Evolutionary conservation across 73 alveolate species (phyloP).

Genomic region (Loxodes magnus): DNA sequence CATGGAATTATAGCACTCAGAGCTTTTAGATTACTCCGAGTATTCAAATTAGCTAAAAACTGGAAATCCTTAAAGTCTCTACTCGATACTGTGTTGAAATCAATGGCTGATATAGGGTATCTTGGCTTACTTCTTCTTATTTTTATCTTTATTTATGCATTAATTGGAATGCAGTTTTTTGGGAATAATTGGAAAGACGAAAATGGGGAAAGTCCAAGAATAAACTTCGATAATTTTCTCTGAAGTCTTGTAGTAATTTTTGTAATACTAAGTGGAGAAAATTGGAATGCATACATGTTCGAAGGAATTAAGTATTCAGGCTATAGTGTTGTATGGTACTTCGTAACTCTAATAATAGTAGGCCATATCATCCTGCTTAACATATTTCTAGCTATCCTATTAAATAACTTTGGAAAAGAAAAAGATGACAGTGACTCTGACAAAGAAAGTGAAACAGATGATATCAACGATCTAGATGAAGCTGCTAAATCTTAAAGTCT

Average conservation of each 20-base stretch:
- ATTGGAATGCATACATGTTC: constrained; percentile 34
- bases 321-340: constrained; percentile 17
- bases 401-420: constrained; percentile 44
- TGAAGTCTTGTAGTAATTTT: constrained; percentile 39
- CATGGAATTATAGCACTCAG: constrained; percentile 38
- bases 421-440: constrained; percentile 66
- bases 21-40: constrained; percentile 41
- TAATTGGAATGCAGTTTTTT: constrained; percentile 89
- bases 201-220: constrained; percentile 23
- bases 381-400: constrained; percentile 43
- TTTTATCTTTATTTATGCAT: constrained; percentile 78
- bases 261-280: constrained; percentile 32
- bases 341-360: constrained; percentile 23
- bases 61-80: constrained; percentile 31
- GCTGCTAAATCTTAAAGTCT: too few relatives aligned
- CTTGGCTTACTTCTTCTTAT: constrained; percentile 65
- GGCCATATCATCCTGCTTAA: constrained; percentile 45
- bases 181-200: constrained; percentile 60
- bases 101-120: constrained; percentile 37
- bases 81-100: constrained; percentile 13
- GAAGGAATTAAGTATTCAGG: background rate
- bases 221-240: constrained; percentile 31
- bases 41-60: constrained; percentile 30
- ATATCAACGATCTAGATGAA: too few relatives aligned
- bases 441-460: too few relatives aligned